These are phyloP conservation scores for Carallia pectinifolia DNA, from an alignment of 345 rosid species.

Conservation along the genomic window DNA sequence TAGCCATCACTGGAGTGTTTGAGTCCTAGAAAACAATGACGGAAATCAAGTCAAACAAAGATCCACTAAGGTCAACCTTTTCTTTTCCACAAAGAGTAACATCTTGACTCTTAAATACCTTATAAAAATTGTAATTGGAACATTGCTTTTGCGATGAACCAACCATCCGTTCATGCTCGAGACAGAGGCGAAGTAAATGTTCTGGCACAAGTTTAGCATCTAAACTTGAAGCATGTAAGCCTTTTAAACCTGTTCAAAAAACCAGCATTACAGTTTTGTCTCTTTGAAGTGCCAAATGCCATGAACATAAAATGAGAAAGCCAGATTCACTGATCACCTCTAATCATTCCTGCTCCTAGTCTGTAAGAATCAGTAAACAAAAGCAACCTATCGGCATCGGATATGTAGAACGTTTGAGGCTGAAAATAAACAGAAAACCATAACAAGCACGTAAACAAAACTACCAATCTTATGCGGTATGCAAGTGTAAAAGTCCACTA, in stretches of 20 bases:
- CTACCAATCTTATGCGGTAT: background rate
- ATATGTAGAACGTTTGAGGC: constrained; percentile 53
- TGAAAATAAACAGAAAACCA: constrained; percentile 31
- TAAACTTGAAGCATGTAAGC: constrained; percentile 52
- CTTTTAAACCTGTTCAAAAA: constrained; percentile 58
- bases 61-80: background rate
- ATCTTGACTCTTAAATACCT: constrained; percentile 45
- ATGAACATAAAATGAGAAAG: constrained; percentile 5
- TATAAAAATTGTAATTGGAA: constrained; percentile 71
- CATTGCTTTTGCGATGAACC: constrained; percentile 38
- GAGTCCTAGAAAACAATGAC: constrained; percentile 50
- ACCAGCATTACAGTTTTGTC: constrained; percentile 5
- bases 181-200: constrained; percentile 70
- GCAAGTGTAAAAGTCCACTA: background rate
- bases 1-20: constrained; percentile 59
- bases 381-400: constrained; percentile 56
- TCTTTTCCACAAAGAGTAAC: background rate
- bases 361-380: constrained; percentile 65
- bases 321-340: constrained; percentile 41
- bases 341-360: constrained; percentile 66
- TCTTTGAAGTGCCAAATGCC: background rate
- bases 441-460: background rate
- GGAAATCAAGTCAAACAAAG: constrained; percentile 14
- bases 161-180: constrained; percentile 50
- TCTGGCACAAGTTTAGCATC: constrained; percentile 83